Percentiles rank a stretch among this genome's conserved stretches.
phyloP scores from a whole-genome alignment of 352 stramenopile species.

The Pythium aristosporum region DNA sequence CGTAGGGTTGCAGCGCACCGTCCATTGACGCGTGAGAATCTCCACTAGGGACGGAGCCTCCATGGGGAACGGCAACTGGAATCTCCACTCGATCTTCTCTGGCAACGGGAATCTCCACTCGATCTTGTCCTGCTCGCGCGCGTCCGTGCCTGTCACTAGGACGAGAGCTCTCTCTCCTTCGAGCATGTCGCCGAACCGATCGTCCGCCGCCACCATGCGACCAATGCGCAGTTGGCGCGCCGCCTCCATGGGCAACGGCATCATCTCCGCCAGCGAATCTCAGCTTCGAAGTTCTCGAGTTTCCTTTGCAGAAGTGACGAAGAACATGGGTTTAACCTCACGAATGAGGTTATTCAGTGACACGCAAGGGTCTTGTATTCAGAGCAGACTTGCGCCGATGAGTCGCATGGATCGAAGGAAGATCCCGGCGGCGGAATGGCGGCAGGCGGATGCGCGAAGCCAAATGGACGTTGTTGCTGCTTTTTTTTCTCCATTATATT shows the following conservation, averaged over 20 bases:
- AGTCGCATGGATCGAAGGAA: neutral
- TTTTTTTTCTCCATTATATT: conserved; percentile 23
- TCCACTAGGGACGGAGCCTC: neutral
- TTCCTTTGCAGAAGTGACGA: conserved; percentile 4
- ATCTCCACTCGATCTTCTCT: neutral
- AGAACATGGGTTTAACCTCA: conserved; percentile 11
- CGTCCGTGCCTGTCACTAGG: no score
- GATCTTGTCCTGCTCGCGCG: no score
- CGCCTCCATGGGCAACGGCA: no score
- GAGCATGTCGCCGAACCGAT: no score
- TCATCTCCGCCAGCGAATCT: no score
- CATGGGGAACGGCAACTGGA: conserved; percentile 1
- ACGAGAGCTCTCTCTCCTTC: no score
- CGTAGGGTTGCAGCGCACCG: neutral
- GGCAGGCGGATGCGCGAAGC: no score
- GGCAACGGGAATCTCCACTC: conserved; percentile 4
- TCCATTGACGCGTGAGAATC: conserved; percentile 2
- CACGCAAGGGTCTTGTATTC: neutral
- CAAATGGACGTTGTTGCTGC: no score
- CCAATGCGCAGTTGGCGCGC: no score
- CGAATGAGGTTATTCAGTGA: neutral
- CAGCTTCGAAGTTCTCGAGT: neutral
- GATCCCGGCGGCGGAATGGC: neutral
- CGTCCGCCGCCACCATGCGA: no score
- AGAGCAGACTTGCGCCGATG: neutral